Base-by-base conservation (phyloP, 352 stramenopile species). In the Globisporangium carolinianum region DNA sequence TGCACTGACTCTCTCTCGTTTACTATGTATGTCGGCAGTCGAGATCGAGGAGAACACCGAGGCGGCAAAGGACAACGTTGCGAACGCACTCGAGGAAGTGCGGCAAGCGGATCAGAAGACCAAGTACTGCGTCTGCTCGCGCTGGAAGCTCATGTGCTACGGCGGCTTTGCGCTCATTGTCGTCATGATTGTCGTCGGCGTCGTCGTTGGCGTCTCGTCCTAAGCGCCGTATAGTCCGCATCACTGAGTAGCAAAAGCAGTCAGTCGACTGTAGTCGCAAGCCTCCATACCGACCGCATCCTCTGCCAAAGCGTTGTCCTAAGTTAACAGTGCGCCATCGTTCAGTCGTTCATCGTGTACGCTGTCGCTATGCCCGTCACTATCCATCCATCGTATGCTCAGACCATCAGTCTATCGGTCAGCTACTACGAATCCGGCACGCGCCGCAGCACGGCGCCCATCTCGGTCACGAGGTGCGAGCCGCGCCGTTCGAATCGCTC, bases 41-140 rank as follows among this genome's bases (percentile, higher is more conserved):
- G 81, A 94, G 58, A 91, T 94, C 47, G 76, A 77, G 48, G 75
- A 94, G 12, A 92, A 91, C 62, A 91, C 81, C 0, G 79, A 92
- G 17, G 73, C 73, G 11, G 83, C 76, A 58, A 86, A 86, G 56
- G 79, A 93, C 18, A 91, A 92, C 36, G 81, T 89, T 38, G 65
- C 68, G 46, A 85, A 79, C 41, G 85, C 78, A 7, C 61, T 91
- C 47, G 72, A 89, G 10, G 56, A 94, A 55, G 83, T 94, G 43
- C 67, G 65, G 37, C 79, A 92, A 56, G 85, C 85, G 0, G 76
- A 94, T 50, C 53, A 83, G 56, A 73, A 77, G 50, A 69, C 62
- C 32, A 83, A 75, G n/a, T 94, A 84, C 58, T 92, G 80, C 57
- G 75, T 74, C 2, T 94, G 80, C 66, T 76, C 70, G 10, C 63